Conservation (phyloP, 176 grass and related monocot species). For the Microstegium vimineum region DNA sequence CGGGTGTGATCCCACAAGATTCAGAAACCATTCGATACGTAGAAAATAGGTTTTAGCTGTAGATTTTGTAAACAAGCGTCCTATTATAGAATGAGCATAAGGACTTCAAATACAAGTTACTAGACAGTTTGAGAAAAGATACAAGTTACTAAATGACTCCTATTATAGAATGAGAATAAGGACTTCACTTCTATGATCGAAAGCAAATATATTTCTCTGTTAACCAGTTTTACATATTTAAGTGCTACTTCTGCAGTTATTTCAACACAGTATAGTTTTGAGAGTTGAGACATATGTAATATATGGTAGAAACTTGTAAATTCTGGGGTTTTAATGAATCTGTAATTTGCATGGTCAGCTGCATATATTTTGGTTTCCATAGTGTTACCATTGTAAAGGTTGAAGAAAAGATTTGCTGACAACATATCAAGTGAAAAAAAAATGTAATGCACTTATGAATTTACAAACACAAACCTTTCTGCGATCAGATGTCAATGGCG, state of each 20-base stretch:
- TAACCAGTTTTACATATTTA: not conserved
- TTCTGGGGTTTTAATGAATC: not conserved
- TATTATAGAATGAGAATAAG: not conserved
- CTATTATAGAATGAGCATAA: too few species aligned
- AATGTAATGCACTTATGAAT: not conserved
- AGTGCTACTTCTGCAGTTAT: not conserved
- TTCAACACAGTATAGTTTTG: not conserved
- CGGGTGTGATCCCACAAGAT: not conserved
- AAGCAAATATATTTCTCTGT: not conserved
- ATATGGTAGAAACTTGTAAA: not conserved
- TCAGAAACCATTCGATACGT: not conserved
- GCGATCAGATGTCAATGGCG: conserved; percentile 87
- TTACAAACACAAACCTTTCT: conserved; percentile 71
- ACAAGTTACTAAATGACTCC: not conserved
- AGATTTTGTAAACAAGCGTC: not conserved
- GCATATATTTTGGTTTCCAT: not conserved
- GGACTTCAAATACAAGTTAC: too few species aligned
- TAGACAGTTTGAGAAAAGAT: too few species aligned
- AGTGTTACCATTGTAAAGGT: not conserved
- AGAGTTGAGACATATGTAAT: not conserved
- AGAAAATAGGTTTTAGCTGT: not conserved
- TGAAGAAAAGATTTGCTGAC: not conserved
- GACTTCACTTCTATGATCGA: not conserved
- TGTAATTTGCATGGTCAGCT: not conserved
- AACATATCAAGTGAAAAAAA: not conserved